A percentile compares a stretch with the other conserved stretches of the same genome.
These are phyloP conservation scores for Cyberlindnera petersonii DNA, from an alignment of 805 yeast species.

Conservation along the genomic window DNA sequence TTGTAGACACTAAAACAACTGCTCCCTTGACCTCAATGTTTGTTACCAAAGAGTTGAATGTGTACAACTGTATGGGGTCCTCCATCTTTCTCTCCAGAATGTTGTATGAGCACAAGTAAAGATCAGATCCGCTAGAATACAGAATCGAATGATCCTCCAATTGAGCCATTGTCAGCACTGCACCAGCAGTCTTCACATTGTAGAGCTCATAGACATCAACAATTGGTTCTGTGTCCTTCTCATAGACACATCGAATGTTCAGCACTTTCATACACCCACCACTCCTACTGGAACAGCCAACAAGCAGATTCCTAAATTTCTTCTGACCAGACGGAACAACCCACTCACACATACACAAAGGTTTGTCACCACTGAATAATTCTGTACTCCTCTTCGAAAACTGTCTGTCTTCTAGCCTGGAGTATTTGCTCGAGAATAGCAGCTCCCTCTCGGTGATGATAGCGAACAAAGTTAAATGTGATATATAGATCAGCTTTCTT, in stretches of 20 bases:
- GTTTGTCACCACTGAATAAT: constrained; percentile 26
- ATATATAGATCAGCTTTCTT: constrained; percentile 26
- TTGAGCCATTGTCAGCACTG: constrained; percentile 23
- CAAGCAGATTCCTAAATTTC: constrained; percentile 27
- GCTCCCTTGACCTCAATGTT: constrained; percentile 24
- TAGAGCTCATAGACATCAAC: constrained; percentile 19
- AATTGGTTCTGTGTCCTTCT: constrained; percentile 2
- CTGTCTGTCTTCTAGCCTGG: constrained; percentile 10
- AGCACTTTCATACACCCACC: constrained; percentile 25
- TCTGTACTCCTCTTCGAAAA: constrained; percentile 8
- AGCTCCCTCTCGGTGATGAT: constrained; percentile 19
- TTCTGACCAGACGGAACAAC: constrained; percentile 22
- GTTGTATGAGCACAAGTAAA: constrained; percentile 17
- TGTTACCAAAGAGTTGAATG: constrained; percentile 15
- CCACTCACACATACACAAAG: constrained; percentile 34
- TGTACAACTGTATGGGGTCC: constrained; percentile 10
- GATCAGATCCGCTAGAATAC: constrained; percentile 18
- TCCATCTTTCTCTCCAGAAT: constrained; percentile 13
- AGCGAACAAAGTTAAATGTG: constrained; percentile 23
- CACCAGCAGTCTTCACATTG: constrained; percentile 20
- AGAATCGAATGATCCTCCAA: constrained; percentile 15
- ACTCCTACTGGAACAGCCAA: constrained; percentile 30
- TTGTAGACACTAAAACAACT: constrained; percentile 27
- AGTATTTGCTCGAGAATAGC: constrained; percentile 18
- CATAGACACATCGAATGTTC: constrained; percentile 12